Conservation (phyloP, 179 eudicot species). For the Gypsophila paniculata region DNA sequence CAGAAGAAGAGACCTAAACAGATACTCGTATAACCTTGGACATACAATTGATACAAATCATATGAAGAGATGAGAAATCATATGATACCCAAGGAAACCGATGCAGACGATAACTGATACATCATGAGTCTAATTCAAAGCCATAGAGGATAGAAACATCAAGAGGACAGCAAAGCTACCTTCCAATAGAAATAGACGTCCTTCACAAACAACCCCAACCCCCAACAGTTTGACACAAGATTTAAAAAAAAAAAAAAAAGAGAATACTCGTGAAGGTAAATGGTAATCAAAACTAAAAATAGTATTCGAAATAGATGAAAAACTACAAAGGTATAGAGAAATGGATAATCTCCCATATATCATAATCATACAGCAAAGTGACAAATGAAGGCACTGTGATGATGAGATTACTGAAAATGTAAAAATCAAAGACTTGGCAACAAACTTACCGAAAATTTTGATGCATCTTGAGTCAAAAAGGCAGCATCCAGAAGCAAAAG, state of each 20-base stretch:
- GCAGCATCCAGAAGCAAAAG: conserved; percentile 34
- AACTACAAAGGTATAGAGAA: neutral
- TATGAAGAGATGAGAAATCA: neutral
- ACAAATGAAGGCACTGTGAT: neutral
- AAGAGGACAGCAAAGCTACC: neutral
- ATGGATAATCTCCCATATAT: neutral
- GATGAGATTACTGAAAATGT: neutral
- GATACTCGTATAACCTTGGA: neutral
- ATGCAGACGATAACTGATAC: neutral
- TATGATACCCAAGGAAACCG: neutral
- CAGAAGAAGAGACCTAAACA: neutral
- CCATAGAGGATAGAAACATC: neutral
- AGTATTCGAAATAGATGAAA: neutral
- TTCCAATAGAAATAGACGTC: neutral
- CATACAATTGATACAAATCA: neutral
- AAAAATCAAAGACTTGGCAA: neutral
- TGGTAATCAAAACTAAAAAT: neutral
- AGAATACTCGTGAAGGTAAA: neutral
- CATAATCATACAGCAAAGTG: neutral
- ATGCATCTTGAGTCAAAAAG: conserved; percentile 32
- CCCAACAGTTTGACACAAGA: neutral
- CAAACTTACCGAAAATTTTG: conserved; percentile 29
- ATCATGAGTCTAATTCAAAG: neutral
- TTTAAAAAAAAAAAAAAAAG: no score
- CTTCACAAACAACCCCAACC: neutral